Base-by-base conservation (phyloP, 108 stramenopile genomes). In the Conticribra guillardii region DNA sequence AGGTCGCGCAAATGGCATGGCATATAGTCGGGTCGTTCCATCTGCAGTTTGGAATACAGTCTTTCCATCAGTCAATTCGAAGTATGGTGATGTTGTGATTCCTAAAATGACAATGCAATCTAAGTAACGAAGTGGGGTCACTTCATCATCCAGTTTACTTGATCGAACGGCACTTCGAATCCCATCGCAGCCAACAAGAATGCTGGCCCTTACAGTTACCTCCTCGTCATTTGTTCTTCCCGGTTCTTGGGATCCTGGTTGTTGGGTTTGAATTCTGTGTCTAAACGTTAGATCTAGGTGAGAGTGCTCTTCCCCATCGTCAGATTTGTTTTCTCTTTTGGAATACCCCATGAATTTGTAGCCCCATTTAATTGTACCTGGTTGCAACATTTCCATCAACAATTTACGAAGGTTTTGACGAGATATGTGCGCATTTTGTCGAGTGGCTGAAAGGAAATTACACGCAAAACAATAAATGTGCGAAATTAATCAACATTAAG, bases 141-240 rank as follows among this genome's bases (percentile, higher is more conserved):
- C 44, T 2, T 61, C 68, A 17, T 80, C 81, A 21, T 81, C 89
- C 26, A 89, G 49, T 44, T 85, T 71, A 18, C 60, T 60, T 18
- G 64, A 5, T 52, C 92, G 76, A 9, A 93, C 89, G 18, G 65
- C 68, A 59, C 85, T 86, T 56, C 93, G 84, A 54, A 97, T 93
- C 28, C 97, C 97, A 82, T 97, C 97, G 27, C 88, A 90, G 15
- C 96, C 97, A 29, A 97, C 95, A 14, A 97, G 69, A 55, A 96
- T 54, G 51, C 89, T 86, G 19, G 88, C 83, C 33, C 30, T 46
- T 3, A 55, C 33, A 47, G 45, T 51, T 21, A 85, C 59, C n/a
- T 59, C 54, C 9, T 67, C 32, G 18, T 64, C 37, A 28, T 50
- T 48, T 26, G 72, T 58, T 49, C 54, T 69, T 50, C 56, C 64